Evolutionary conservation across 495 filamentous ascomycete genomes (phyloP).

Genomic region (Aspergillus taichungensis): DNA sequence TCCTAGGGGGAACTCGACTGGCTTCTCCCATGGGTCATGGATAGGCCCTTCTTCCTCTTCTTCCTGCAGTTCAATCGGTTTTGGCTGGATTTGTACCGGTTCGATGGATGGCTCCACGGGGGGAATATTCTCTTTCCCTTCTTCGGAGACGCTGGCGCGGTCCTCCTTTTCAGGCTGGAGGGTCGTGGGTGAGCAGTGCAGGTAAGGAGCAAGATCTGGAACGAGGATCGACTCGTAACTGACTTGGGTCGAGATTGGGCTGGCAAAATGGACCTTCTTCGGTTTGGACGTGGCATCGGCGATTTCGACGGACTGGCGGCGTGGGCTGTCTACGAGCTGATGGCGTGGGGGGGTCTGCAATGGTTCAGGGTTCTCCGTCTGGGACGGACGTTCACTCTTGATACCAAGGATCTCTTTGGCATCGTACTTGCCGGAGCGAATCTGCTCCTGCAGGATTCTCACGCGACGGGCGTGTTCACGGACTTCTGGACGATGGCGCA

Average conservation of each 20-base stretch:
- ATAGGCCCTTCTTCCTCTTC: slow-evolving; percentile 8
- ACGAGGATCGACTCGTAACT: not conserved
- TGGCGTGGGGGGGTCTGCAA: too few species aligned
- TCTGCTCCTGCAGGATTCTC: not conserved
- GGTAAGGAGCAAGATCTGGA: slow-evolving; percentile 1
- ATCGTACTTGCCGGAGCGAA: not conserved
- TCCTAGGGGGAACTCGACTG: slow-evolving; percentile 15
- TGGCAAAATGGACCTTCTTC: not conserved
- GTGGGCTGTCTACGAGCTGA: too few species aligned
- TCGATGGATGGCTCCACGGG: not conserved
- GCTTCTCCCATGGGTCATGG: slow-evolving; percentile 20
- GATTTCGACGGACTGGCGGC: too few species aligned
- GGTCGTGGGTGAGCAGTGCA: not conserved
- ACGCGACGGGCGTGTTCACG: slow-evolving; percentile 2
- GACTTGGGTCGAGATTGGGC: not conserved
- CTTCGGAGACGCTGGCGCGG: too few species aligned
- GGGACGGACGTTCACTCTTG: not conserved
- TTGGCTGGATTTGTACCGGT: not conserved
- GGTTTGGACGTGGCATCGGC: too few species aligned
- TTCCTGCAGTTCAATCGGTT: not conserved
- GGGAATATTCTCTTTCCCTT: too few species aligned
- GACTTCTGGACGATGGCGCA: not conserved
- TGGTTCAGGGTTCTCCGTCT: too few species aligned
- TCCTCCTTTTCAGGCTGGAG: too few species aligned
- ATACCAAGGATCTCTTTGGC: not conserved